Base-by-base conservation (phyloP, 441 rosid species). In the Corymbia calophylla region DNA sequence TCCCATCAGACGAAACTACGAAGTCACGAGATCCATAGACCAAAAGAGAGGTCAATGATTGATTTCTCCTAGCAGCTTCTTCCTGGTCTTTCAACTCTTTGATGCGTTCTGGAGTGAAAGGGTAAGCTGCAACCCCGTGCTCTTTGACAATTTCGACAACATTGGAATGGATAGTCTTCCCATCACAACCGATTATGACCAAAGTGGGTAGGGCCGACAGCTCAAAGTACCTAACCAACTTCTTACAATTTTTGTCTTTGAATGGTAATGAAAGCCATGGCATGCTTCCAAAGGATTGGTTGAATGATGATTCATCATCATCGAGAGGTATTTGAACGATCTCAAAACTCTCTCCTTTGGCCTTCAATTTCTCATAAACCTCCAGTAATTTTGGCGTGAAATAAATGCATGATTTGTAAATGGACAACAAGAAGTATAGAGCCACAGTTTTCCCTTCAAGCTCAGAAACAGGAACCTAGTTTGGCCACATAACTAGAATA, bases 361-460 rank as follows among this genome's bases (percentile, higher is more conserved):
- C n/a, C n/a, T n/a, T n/a, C n/a, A 88, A 27, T 31, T 60, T 89
- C 47, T 31, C 35, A 32, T 86, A n/a, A 53, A 58, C 44, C 49
- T 89, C 90, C 6, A 62, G 35, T 39, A 89, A 66, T 39, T 62
- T 84, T 16, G 18, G 87, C 0, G 66, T 58, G 53, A 89, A 89
- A 23, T 89, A 66, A 3, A n/a, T 25, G 25, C 82, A 60, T 7
- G 32, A 3, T 1, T 39, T 51, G 81, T 3, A 14, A 12, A 21
- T 3, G 87, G 49, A 39, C 32, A 84, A 17, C 25, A 19, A 89
- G 90, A 89, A 89, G 53, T 85, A 85, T 12, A 89, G 73, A 7
- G 88, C 90, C 14, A 89, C 51, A 0, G 47, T 86, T 44, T 89
- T 84, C 86, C 88, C 90, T 82, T 82, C 90, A n/a, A 89, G 90